A percentile compares a stretch with the other conserved stretches of the same genome.
Conservation (phyloP, 352 stramenopile species). For the Phytophthora pseudosyringae region DNA sequence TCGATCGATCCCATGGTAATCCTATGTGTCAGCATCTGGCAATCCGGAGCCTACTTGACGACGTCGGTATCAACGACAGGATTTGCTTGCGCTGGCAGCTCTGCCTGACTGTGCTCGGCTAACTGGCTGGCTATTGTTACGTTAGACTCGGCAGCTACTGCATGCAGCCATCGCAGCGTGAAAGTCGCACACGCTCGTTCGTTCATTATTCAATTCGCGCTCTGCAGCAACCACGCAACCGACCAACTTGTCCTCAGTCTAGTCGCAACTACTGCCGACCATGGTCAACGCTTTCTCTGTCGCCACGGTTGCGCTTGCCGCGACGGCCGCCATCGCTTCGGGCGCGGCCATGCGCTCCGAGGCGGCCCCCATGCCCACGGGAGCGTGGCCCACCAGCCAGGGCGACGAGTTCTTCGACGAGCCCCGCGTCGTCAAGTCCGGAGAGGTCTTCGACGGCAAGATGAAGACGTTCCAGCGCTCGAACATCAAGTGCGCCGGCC, state of each 20-base stretch:
- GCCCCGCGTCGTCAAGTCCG: constrained; percentile 39
- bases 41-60: constrained; percentile 18
- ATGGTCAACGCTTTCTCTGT: constrained; percentile 38
- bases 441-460: constrained; percentile 41
- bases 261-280: not conserved
- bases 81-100: constrained; percentile 22
- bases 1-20: constrained; percentile 1
- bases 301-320: constrained; percentile 12
- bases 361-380: constrained; percentile 27
- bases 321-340: constrained; percentile 21
- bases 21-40: constrained; percentile 17
- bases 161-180: too few species aligned
- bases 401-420: constrained; percentile 34
- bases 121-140: not conserved
- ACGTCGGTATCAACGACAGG: constrained; percentile 24
- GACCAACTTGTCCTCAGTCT: not conserved
- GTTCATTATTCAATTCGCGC: constrained; percentile 25
- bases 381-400: constrained; percentile 29
- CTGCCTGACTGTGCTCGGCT: constrained; percentile 1
- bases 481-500: constrained; percentile 50
- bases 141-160: not conserved
- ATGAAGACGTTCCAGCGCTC: constrained; percentile 34
- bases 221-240: constrained; percentile 11
- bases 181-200: not conserved
- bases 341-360: constrained; percentile 32